A percentile compares a stretch with the other conserved stretches of the same genome.
Evolutionary conservation across 441 rosid genomes (phyloP).

Genomic region (Adansonia grandidieri): DNA sequence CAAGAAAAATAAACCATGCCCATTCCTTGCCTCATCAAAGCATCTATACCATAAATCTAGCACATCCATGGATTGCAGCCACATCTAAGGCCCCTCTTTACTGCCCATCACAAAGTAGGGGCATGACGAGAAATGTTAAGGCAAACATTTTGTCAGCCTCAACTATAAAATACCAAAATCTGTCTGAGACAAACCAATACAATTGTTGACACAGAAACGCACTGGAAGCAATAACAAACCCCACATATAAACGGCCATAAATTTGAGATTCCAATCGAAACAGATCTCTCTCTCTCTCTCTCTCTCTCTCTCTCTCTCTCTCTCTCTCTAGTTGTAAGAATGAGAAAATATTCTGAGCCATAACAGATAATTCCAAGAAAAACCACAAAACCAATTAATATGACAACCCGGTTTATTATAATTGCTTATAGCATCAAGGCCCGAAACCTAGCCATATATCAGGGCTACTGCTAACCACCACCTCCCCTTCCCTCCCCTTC

Average conservation of each 20-base stretch:
- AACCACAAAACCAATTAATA: neutral
- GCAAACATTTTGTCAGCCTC: neutral
- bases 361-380: neutral
- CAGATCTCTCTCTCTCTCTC: neutral
- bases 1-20: conserved; percentile 10
- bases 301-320: too few species aligned
- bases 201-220: neutral
- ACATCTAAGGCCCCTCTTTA: neutral
- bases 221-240: neutral
- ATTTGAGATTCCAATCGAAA: neutral
- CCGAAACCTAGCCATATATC: neutral
- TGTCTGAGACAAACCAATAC: too few species aligned
- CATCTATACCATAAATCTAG: neutral
- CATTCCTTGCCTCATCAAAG: neutral
- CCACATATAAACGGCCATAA: neutral
- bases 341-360: neutral
- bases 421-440: neutral
- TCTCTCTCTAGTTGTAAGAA: too few species aligned
- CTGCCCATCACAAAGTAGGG: neutral
- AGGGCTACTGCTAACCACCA: neutral
- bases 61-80: conserved; percentile 9
- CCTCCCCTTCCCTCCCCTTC: neutral
- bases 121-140: neutral
- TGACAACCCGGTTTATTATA: neutral
- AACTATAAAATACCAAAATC: neutral